phyloP scores from a whole-genome alignment of 208 protist species.

The Histomonas meleagridis region DNA sequence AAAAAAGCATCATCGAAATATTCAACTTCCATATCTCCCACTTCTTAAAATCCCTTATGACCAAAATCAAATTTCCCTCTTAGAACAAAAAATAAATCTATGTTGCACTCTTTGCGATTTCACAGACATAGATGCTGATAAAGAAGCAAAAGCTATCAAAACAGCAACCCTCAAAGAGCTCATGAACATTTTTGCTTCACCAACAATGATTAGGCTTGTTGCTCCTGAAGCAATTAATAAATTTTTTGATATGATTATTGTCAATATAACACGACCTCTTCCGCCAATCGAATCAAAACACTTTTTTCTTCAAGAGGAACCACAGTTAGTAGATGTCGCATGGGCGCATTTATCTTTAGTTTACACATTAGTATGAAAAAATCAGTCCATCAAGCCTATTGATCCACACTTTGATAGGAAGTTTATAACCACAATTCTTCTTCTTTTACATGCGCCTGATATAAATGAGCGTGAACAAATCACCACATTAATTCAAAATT shows the following conservation, averaged over 20 bases:
- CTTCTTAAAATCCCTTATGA: not conserved
- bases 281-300: not conserved
- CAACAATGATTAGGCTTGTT: not conserved
- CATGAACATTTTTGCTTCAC: not conserved
- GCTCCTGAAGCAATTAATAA: not conserved
- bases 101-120: not conserved
- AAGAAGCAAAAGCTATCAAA: not conserved
- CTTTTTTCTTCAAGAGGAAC: not conserved
- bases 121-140: not conserved
- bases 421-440: not conserved
- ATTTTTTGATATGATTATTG: not conserved
- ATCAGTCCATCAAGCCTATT: not conserved
- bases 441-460: not conserved
- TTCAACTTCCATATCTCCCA: not conserved
- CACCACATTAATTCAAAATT: not conserved
- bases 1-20: not conserved
- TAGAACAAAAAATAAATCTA: not conserved
- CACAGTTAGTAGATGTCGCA: not conserved
- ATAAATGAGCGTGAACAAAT: not conserved
- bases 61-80: not conserved
- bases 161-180: not conserved
- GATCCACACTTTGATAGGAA: not conserved
- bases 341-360: not conserved
- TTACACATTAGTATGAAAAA: not conserved
- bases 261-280: not conserved